phyloP scores from a whole-genome alignment of 352 stramenopile species.

The Thalassiosira sp. region DNA sequence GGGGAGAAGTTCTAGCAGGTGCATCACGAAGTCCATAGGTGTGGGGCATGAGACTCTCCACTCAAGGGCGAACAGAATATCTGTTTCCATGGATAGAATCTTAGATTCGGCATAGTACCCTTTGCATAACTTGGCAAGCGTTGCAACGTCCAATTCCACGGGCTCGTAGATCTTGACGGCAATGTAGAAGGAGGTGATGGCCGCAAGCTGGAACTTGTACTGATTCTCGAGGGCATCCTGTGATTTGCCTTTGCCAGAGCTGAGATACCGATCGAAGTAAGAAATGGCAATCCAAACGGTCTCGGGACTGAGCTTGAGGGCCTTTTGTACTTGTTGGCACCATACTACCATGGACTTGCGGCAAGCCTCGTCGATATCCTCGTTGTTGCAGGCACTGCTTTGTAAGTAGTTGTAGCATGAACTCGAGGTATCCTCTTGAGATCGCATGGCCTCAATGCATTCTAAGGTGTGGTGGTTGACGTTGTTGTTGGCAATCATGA shows the following conservation, averaged over 20 bases:
- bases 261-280: constrained; percentile 47
- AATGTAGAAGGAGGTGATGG: constrained; percentile 62
- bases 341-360: constrained; percentile 38
- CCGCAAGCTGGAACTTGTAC: constrained; percentile 39
- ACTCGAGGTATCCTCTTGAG: no score
- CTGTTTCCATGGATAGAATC: constrained; percentile 63
- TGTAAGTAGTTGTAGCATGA: no score
- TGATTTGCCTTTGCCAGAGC: constrained; percentile 17
- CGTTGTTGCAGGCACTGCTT: no score
- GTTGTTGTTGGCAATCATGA: no score
- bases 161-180: constrained; percentile 69
- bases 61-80: constrained; percentile 60
- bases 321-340: no score
- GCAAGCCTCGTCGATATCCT: constrained; percentile 25
- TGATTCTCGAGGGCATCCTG: constrained; percentile 14
- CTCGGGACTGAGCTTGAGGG: constrained; percentile 35
- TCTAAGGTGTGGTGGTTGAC: no score
- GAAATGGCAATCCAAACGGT: constrained; percentile 45
- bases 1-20: constrained; percentile 54
- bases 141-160: constrained; percentile 41
- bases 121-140: constrained; percentile 64
- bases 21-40: constrained; percentile 55
- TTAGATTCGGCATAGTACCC: constrained; percentile 42
- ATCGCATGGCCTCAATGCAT: no score
- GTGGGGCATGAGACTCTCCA: constrained; percentile 72